A percentile compares a stretch with the other conserved stretches of the same genome.
phyloP scores from a whole-genome alignment of 2,329 filamentous ascomycete species.

The Beauveria varroae region DNA sequence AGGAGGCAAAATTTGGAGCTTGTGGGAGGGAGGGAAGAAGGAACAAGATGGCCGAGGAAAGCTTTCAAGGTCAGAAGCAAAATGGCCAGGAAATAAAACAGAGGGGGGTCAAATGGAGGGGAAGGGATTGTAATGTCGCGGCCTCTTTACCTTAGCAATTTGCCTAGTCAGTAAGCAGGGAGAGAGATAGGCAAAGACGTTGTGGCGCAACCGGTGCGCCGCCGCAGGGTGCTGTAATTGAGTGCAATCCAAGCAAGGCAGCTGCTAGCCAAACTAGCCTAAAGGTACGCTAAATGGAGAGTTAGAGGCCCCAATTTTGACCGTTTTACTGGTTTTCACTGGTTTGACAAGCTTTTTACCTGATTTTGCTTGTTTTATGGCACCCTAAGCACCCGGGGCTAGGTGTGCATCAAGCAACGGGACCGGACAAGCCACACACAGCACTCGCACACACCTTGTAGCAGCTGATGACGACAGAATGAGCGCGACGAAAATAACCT shows the following conservation, averaged over 20 bases:
- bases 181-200: not conserved
- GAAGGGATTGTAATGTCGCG: not conserved
- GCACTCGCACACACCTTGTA: not conserved
- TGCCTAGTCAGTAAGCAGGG: not conserved
- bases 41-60: not conserved
- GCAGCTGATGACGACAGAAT: conserved; percentile 10
- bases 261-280: not conserved
- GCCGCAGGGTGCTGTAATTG: not conserved
- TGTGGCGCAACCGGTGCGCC: not conserved
- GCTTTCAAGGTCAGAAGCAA: conserved; percentile 9
- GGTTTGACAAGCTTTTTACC: not conserved
- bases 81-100: conserved; percentile 4
- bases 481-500: not conserved
- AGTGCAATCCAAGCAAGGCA: not conserved
- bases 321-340: not conserved
- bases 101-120: not conserved
- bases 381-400: not conserved
- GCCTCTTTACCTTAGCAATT: not conserved
- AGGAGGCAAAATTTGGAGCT: conserved; percentile 1
- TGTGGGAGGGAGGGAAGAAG: conserved; percentile 1
- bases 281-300: not conserved
- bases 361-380: not conserved
- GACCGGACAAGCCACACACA: not conserved
- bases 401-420: not conserved
- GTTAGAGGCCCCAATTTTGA: too few species aligned